These are phyloP conservation scores for Microcyclosporella mali DNA, from an alignment of 2,329 filamentous ascomycete genomes.

Conservation along the genomic window DNA sequence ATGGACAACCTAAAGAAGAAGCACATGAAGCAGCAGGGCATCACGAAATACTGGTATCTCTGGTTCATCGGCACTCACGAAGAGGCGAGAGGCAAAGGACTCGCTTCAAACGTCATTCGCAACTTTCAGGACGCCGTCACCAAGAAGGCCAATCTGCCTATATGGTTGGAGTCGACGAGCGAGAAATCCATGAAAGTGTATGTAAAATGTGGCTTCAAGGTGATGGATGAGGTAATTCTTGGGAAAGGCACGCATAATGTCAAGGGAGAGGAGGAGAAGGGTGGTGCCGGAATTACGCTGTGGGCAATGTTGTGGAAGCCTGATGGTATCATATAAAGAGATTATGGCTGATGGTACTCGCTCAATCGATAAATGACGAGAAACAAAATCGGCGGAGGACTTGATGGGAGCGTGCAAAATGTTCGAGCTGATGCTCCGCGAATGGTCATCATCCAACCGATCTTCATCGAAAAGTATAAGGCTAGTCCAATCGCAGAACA, in stretches of 20 bases:
- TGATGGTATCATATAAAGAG: too few relatives aligned
- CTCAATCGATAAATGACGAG: too few relatives aligned
- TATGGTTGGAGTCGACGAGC: slow-evolving; percentile 28
- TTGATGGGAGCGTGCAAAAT: too few relatives aligned
- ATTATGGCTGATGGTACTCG: too few relatives aligned
- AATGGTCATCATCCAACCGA: too few relatives aligned
- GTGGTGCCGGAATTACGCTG: slow-evolving; percentile 19
- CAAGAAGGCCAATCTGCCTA: slow-evolving; percentile 12
- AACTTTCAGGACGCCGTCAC: slow-evolving; percentile 10
- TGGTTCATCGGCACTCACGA: slow-evolving; percentile 23
- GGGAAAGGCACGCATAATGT: slow-evolving; percentile 18
- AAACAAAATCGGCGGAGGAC: too few relatives aligned
- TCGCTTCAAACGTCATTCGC: slow-evolving; percentile 17
- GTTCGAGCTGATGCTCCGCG: too few relatives aligned
- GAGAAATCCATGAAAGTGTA: slow-evolving; percentile 18
- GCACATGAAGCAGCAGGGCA: slow-evolving; percentile 7
- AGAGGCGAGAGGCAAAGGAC: slow-evolving; percentile 16
- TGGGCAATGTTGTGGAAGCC: slow-evolving; percentile 26
- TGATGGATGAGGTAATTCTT: slow-evolving; percentile 13
- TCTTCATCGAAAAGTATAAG: too few relatives aligned
- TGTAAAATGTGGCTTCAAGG: slow-evolving; percentile 19
- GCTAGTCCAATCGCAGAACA: too few relatives aligned
- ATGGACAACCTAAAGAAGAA: slow-evolving; percentile 14
- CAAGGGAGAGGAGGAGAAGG: slow-evolving; percentile 14
- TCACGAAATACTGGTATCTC: slow-evolving; percentile 20